Percentiles rank a stretch among this genome's conserved stretches.
Evolutionary conservation across 192 early-diverging fungal species (phyloP).

Genomic region (Linnemannia schmuckeri): DNA sequence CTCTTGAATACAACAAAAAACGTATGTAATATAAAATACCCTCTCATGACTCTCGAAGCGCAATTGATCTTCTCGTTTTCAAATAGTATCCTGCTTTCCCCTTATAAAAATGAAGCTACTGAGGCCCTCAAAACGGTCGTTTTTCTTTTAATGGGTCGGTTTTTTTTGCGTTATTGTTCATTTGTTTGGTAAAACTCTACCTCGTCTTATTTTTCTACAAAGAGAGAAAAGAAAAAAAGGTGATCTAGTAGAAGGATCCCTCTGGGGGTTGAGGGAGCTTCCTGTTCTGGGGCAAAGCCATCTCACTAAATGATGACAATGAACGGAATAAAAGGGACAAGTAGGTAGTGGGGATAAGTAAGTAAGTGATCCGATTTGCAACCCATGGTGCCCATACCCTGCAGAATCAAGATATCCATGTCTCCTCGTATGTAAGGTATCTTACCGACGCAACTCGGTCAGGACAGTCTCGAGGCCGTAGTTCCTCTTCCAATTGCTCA

Average conservation of each 20-base stretch:
- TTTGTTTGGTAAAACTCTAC: not conserved
- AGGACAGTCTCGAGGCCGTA: constrained; percentile 87
- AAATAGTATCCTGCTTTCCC: not conserved
- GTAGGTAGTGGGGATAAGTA: not conserved
- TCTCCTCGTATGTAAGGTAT: not conserved
- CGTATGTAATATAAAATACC: not conserved
- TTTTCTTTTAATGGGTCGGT: not conserved
- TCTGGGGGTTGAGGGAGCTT: constrained; percentile 94
- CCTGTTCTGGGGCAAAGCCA: constrained; percentile 85
- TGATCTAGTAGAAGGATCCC: constrained; percentile 67
- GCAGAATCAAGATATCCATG: not conserved
- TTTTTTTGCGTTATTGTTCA: not conserved
- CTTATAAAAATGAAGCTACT: not conserved
- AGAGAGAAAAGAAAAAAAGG: not conserved
- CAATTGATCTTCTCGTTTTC: not conserved
- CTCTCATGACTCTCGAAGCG: not conserved
- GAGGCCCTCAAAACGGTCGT: not conserved
- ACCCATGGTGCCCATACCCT: not conserved
- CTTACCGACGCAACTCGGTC: constrained; percentile 83
- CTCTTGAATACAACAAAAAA: too few species aligned
- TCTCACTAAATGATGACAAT: constrained; percentile 72
- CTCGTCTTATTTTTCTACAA: not conserved
- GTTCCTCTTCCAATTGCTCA: constrained; percentile 87
- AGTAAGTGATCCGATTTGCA: not conserved
- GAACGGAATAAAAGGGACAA: not conserved